phyloP scores from a whole-genome alignment of 306 rosid genomes.

The Rosa rugosa region DNA sequence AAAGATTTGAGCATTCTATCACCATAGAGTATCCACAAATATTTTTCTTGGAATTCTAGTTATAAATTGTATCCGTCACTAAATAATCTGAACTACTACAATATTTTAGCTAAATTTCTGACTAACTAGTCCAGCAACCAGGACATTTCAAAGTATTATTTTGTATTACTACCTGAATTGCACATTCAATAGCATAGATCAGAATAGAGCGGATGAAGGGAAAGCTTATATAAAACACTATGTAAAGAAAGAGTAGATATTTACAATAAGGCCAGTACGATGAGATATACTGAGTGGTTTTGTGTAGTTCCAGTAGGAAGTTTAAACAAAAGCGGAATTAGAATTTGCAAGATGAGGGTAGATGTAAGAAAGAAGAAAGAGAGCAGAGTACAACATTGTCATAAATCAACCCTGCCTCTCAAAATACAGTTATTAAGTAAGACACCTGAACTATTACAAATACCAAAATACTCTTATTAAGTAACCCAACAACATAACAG shows the following conservation, averaged over 20 bases:
- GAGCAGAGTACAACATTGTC: neutral
- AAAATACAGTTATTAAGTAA: neutral
- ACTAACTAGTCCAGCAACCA: neutral
- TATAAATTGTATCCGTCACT: neutral
- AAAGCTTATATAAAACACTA: neutral
- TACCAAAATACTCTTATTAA: neutral
- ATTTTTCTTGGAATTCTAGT: neutral
- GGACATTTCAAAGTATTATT: neutral
- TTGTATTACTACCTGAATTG: neutral
- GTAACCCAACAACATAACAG: neutral
- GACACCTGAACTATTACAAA: neutral
- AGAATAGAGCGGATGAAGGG: neutral
- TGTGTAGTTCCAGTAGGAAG: neutral
- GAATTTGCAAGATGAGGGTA: neutral
- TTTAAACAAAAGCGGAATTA: too few relatives aligned
- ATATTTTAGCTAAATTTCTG: neutral
- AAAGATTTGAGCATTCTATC: slow-evolving; percentile 11
- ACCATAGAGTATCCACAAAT: neutral
- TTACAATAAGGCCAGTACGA: neutral
- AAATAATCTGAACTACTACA: neutral
- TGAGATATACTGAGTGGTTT: neutral
- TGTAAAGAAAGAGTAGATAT: neutral
- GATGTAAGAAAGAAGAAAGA: neutral
- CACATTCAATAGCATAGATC: neutral
- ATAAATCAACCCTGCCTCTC: neutral